A percentile compares a stretch with the other conserved stretches of the same genome.
These are phyloP conservation scores for Pterocarpus santalinus DNA, from an alignment of 306 rosid genomes.

Conservation along the genomic window DNA sequence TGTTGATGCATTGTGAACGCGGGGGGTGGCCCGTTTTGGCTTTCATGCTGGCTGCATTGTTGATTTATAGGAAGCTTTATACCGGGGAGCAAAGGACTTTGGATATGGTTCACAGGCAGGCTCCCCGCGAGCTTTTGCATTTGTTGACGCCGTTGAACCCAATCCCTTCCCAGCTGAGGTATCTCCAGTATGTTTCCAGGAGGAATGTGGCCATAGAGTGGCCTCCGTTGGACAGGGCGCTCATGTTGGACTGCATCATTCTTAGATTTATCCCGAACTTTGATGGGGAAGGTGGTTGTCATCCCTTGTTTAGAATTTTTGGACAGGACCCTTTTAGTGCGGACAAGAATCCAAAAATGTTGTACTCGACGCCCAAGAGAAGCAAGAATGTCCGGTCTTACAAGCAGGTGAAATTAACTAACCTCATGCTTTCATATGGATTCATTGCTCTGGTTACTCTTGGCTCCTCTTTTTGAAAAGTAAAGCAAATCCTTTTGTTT, in stretches of 20 bases:
- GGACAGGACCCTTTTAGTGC: conserved; percentile 81
- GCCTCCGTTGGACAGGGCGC: conserved; percentile 95
- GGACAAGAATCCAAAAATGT: conserved; percentile 68
- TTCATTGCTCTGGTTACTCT: neutral
- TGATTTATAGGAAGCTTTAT: conserved; percentile 76
- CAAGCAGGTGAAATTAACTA: conserved; percentile 73
- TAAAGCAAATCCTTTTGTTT: neutral
- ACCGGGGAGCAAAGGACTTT: conserved; percentile 87
- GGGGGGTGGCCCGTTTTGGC: conserved; percentile 98
- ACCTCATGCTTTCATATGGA: conserved; percentile 32
- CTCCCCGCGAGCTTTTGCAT: conserved; percentile 86
- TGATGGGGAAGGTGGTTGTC: conserved; percentile 78
- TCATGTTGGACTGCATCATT: conserved; percentile 86
- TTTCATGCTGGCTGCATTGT: conserved; percentile 87
- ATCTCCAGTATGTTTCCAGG: conserved; percentile 85
- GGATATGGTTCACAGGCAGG: conserved; percentile 92
- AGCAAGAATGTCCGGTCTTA: conserved; percentile 64
- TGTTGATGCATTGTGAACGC: conserved; percentile 91
- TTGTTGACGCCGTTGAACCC: conserved; percentile 80
- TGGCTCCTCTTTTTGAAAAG: neutral
- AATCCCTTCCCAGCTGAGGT: conserved; percentile 88
- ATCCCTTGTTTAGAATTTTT: conserved; percentile 82
- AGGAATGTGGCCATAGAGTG: conserved; percentile 89
- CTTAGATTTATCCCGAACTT: conserved; percentile 80
- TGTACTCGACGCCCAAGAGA: conserved; percentile 77